Evolutionary conservation across 148 eudicot genomes (phyloP).

Genomic region (Salicornia ramosissima): DNA sequence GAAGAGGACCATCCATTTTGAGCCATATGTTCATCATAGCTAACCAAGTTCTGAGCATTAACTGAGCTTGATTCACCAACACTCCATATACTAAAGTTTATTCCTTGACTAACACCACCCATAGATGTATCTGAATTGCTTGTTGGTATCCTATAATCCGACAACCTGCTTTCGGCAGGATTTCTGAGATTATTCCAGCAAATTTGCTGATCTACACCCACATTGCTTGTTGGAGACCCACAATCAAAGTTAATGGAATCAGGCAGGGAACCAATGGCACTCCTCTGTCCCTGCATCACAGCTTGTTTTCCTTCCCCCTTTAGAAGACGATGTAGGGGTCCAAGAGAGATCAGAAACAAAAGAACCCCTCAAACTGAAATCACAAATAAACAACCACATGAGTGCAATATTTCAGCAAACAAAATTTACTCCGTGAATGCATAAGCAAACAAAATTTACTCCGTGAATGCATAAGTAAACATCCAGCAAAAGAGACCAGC

Average conservation of each 20-base stretch:
- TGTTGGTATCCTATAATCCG: conserved; percentile 39
- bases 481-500: too few species aligned
- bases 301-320: conserved; percentile 16
- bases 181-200: conserved; percentile 59
- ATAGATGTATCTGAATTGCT: conserved; percentile 34
- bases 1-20: conserved; percentile 38
- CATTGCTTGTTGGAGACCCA: conserved; percentile 55
- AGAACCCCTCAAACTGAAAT: conserved; percentile 31
- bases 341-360: not conserved
- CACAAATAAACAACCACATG: conserved; percentile 4
- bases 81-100: conserved; percentile 32
- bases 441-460: too few species aligned
- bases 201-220: conserved; percentile 53
- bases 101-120: conserved; percentile 27
- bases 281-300: conserved; percentile 89
- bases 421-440: not conserved
- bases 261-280: conserved; percentile 70
- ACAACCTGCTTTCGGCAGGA: conserved; percentile 42
- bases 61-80: conserved; percentile 30
- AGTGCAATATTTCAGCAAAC: not conserved
- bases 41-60: conserved; percentile 20
- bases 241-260: conserved; percentile 64
- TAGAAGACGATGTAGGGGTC: conserved; percentile 3
- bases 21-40: conserved; percentile 24
- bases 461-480: too few species aligned